Evolutionary conservation across 1,139 yeast species (phyloP), one percentile per base, ranked within the genome.

Genomic region (Pichia sp.): DNA sequence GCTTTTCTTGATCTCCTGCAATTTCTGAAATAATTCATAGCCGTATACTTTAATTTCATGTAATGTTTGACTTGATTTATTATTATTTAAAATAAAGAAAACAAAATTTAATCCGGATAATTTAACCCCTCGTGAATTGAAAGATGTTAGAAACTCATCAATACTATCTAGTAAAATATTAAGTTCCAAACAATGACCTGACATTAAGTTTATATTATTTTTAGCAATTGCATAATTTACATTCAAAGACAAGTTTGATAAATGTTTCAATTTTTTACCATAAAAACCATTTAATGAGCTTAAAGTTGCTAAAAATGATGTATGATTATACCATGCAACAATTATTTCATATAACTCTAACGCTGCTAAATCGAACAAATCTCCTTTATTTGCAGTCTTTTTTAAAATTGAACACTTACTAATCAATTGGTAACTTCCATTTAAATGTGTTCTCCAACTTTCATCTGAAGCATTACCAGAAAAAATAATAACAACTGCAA

Each of bases 401-500:
- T 35, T 37, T 20, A 48, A 10, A 2, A n/a, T 8, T 10, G 31
- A 16, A 11, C 53, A 45, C 26, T 48, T 52, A 4, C 22, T 33
- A 1, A 53, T 32, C 27, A 53, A 35, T 32, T 49, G 51, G 30
- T 43, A 40, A 26, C 52, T 37, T 6, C 55, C 55, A 31, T 41
- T 37, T 20, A 53, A 43, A 35, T 53, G 56, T 4, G 51, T 39
- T 22, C 51, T 41, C 56, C 56, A 52, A 34, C 50, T 51, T 29
- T 30, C 25, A 39, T 51, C 46, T 16, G 43, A 28, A 9, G 41
- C 45, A 38, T 53, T 52, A 5, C 53, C 55, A 10, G 51, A 45
- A 36, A 52, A 49, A 2, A 52, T 43, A 3, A 52, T 44, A 4
- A 46, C 25, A 12, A 51, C 53, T 0, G 50, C 49, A 44, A 52